A percentile compares a stretch with the other conserved stretches of the same genome.
phyloP scores from a whole-genome alignment of 2,329 filamentous ascomycete species.

The Domatiomyces catenatus region DNA sequence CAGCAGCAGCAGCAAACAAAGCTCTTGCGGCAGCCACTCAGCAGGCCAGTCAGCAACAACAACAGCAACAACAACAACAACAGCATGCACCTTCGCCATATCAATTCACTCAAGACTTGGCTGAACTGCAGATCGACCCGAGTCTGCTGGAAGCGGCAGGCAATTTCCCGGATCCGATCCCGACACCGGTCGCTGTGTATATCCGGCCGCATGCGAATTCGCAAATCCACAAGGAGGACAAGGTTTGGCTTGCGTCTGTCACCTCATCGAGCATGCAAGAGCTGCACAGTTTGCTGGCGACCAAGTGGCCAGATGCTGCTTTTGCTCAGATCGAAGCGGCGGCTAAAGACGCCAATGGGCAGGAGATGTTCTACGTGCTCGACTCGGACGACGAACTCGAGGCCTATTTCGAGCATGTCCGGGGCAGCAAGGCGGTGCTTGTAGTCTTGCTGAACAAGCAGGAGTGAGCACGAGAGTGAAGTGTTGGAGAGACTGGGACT shows the following conservation, averaged over 20 bases:
- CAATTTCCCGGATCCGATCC: conserved; percentile 25
- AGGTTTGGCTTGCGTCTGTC: conserved; percentile 52
- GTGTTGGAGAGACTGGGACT: neutral
- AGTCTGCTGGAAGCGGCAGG: conserved; percentile 44
- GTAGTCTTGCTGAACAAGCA: conserved; percentile 25
- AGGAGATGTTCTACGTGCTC: conserved; percentile 49
- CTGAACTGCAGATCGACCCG: conserved; percentile 48
- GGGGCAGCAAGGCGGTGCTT: conserved; percentile 41
- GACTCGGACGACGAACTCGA: conserved; percentile 56
- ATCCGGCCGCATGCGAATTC: conserved; percentile 55
- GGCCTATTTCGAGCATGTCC: conserved; percentile 53
- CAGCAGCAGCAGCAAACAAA: conserved; percentile 29
- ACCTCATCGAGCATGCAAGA: conserved; percentile 43
- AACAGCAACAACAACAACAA: too few relatives aligned
- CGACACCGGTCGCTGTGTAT: conserved; percentile 43
- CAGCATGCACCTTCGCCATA: conserved; percentile 12
- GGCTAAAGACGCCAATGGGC: conserved; percentile 38
- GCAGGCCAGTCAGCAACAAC: too few relatives aligned
- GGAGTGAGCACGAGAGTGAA: too few relatives aligned
- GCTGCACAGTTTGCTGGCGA: conserved; percentile 44
- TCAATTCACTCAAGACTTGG: conserved; percentile 13
- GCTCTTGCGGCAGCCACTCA: conserved; percentile 27
- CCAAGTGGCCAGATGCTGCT: conserved; percentile 44
- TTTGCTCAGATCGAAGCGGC: conserved; percentile 52
- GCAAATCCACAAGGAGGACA: conserved; percentile 31